Conservation (phyloP, 345 rosid genomes). For the Conringia planisiliqua region DNA sequence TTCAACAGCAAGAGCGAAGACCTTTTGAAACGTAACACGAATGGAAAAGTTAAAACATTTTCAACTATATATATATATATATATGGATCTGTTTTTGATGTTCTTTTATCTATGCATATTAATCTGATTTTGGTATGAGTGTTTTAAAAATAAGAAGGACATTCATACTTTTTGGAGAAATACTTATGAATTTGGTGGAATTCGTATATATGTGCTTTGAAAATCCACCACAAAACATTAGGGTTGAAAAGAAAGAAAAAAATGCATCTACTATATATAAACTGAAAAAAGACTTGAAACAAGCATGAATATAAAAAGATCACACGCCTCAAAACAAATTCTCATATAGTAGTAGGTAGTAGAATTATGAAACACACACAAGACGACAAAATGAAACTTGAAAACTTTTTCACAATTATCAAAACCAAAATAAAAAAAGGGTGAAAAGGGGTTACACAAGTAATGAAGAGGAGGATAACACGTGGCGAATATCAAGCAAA, state of each 20-base stretch:
- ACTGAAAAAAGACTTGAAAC: no score
- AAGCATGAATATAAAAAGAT: background rate
- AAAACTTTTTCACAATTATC: background rate
- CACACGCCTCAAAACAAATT: background rate
- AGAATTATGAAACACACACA: background rate
- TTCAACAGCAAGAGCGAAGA: background rate
- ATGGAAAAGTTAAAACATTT: background rate
- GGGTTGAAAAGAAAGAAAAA: no score
- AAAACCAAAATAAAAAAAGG: background rate
- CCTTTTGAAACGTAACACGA: background rate
- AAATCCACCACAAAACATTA: background rate
- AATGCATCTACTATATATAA: no score
- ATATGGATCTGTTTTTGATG: no score
- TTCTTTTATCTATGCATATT: no score
- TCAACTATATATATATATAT: background rate
- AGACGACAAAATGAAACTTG: constrained; percentile 2
- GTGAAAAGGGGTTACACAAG: constrained; percentile 6
- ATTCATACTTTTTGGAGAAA: background rate
- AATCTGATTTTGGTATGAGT: background rate
- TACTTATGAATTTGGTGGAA: background rate
- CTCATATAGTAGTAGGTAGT: background rate
- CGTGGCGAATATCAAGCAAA: constrained; percentile 60
- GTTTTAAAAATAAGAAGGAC: background rate
- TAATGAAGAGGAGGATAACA: constrained; percentile 15
- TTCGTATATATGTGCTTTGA: no score